A percentile compares a stretch with the other conserved stretches of the same genome.
phyloP scores from a whole-genome alignment of 768 basidiomycete genomes.

The Imleria badia region DNA sequence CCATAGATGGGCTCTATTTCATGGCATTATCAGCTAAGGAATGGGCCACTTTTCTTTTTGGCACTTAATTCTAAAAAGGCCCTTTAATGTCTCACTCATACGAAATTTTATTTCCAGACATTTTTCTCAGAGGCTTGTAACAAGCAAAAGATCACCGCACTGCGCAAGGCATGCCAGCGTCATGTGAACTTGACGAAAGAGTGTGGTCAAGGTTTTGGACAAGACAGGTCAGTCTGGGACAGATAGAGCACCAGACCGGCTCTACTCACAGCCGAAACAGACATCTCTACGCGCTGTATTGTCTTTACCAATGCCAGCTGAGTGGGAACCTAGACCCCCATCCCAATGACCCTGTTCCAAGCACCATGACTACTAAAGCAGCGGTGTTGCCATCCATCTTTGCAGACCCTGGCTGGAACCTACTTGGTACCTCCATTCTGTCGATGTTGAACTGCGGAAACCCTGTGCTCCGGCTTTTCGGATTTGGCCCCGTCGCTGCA shows the following conservation, averaged over 20 bases:
- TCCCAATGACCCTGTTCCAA: slow-evolving; percentile 39
- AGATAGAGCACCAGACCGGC: background rate
- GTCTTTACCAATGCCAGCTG: slow-evolving; percentile 82
- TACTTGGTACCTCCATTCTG: slow-evolving; percentile 83
- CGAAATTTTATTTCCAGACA: slow-evolving; percentile 53
- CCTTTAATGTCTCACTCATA: too few relatives aligned
- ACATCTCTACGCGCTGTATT: slow-evolving; percentile 94
- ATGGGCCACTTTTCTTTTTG: too few relatives aligned
- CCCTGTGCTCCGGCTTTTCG: slow-evolving; percentile 87
- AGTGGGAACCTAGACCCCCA: slow-evolving; percentile 38
- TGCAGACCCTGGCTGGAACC: slow-evolving; percentile 80
- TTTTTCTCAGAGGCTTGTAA: slow-evolving; percentile 81
- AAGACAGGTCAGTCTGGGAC: slow-evolving; percentile 64
- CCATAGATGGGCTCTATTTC: too few relatives aligned
- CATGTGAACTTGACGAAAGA: slow-evolving; percentile 87
- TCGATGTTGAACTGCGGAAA: slow-evolving; percentile 98
- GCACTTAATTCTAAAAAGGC: too few relatives aligned
- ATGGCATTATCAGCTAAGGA: too few relatives aligned
- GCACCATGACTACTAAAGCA: slow-evolving; percentile 1
- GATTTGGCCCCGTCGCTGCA: slow-evolving; percentile 94
- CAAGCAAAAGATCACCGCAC: slow-evolving; percentile 66
- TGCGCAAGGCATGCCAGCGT: slow-evolving; percentile 81
- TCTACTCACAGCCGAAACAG: slow-evolving; percentile 35
- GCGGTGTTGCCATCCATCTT: slow-evolving; percentile 64
- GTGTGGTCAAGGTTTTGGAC: slow-evolving; percentile 87